Evolutionary conservation across 1,284 basidiomycete genomes (phyloP).

Genomic region (Clitocybe nebularis): DNA sequence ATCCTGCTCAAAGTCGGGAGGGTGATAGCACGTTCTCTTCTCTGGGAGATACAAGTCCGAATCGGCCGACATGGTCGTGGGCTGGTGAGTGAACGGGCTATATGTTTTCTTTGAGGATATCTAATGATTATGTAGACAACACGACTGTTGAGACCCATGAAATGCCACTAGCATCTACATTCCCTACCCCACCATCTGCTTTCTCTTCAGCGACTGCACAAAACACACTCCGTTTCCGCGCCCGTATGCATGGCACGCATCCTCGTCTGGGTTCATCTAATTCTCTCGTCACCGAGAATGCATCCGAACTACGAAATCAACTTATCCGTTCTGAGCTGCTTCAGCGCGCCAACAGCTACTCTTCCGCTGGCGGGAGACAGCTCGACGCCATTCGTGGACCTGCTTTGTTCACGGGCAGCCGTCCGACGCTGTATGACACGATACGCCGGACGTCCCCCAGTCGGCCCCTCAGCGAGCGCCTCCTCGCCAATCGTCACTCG

Average conservation of each 20-base stretch:
- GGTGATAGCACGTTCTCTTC: neutral
- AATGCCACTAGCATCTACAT: too few species aligned
- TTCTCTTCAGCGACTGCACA: neutral
- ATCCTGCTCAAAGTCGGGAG: too few species aligned
- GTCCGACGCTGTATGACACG: neutral
- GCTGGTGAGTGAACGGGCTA: constrained; percentile 10
- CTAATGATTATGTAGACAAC: neutral
- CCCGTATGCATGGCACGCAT: neutral
- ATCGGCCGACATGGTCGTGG: constrained; percentile 2
- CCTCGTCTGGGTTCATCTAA: neutral
- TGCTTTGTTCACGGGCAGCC: neutral
- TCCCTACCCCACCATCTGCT: neutral
- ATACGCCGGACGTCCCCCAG: neutral
- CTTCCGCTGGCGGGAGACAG: too few species aligned
- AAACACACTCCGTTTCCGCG: neutral
- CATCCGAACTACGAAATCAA: neutral
- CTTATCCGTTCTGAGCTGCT: neutral
- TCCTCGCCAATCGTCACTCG: neutral
- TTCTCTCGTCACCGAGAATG: neutral
- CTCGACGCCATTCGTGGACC: too few species aligned
- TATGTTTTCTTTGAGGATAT: too few species aligned
- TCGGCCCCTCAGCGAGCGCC: neutral
- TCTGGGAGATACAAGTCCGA: too few species aligned
- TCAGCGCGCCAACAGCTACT: too few species aligned
- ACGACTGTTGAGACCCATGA: neutral